Conservation (phyloP, 768 basidiomycete species). For the Russula brevipes region DNA sequence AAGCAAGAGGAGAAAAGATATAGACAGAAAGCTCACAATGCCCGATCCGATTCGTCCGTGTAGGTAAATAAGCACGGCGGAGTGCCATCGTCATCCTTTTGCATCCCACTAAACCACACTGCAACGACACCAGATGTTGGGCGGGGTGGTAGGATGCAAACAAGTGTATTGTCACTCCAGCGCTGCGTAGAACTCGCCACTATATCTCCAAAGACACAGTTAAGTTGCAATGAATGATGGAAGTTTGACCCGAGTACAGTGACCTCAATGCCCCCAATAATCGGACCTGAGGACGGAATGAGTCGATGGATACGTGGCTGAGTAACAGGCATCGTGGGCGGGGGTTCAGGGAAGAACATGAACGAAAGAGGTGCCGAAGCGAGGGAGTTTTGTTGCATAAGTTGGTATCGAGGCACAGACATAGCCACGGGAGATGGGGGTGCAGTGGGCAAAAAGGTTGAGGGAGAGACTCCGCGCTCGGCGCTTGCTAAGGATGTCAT, state of each 20-base stretch:
- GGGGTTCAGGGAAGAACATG: conserved; percentile 54
- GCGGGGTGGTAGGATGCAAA: conserved; percentile 85
- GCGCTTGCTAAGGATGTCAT: neutral
- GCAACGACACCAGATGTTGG: conserved; percentile 77
- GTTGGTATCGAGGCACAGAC: conserved; percentile 16
- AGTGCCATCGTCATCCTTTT: conserved; percentile 51
- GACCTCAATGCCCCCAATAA: conserved; percentile 89
- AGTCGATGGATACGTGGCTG: conserved; percentile 77
- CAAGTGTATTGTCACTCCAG: conserved; percentile 90
- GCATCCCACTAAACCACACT: conserved; percentile 81
- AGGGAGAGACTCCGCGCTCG: conserved; percentile 16
- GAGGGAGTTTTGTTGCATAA: conserved; percentile 15
- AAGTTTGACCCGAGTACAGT: conserved; percentile 92
- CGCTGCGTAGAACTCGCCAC: conserved; percentile 78
- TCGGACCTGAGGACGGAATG: conserved; percentile 80
- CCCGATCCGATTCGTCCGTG: conserved; percentile 83
- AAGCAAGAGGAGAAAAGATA: conserved; percentile 6
- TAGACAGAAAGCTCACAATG: conserved; percentile 54
- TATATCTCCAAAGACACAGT: conserved; percentile 82
- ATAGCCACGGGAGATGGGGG: conserved; percentile 25
- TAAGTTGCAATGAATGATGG: conserved; percentile 61
- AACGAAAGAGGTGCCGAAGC: conserved; percentile 21
- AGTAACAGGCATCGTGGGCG: conserved; percentile 45
- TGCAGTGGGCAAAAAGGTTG: conserved; percentile 26
- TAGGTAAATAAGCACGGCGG: conserved; percentile 78